phyloP scores from a whole-genome alignment of 768 basidiomycete genomes.

The Dioszegia aurantiaca region DNA sequence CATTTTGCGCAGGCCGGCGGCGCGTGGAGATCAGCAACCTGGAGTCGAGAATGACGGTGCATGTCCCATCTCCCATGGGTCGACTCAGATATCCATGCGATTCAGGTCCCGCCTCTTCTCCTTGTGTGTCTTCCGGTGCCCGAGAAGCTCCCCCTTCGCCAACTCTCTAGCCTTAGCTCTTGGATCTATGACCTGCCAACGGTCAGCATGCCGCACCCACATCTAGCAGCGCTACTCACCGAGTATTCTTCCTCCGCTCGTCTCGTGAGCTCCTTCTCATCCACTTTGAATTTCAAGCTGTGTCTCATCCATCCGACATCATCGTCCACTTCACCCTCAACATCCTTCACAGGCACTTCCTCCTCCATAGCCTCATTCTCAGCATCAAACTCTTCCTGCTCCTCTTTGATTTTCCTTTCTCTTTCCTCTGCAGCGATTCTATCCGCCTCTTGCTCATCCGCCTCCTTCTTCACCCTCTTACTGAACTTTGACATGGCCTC shows the following conservation, averaged over 20 bases:
- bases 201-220: neutral
- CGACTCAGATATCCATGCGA: too few species aligned
- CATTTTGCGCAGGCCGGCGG: too few species aligned
- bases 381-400: constrained; percentile 11
- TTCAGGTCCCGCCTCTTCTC: neutral
- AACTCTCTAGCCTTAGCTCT: constrained; percentile 45
- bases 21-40: too few species aligned
- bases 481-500: constrained; percentile 44
- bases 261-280: constrained; percentile 45
- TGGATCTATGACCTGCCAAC: constrained; percentile 50
- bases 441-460: constrained; percentile 20
- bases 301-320: constrained; percentile 52
- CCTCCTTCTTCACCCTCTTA: constrained; percentile 30
- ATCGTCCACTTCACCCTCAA: constrained; percentile 51
- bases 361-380: constrained; percentile 12
- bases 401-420: constrained; percentile 2
- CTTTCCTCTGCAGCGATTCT: constrained; percentile 15
- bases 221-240: constrained; percentile 27
- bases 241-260: constrained; percentile 51
- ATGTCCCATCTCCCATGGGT: too few species aligned
- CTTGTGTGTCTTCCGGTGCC: constrained; percentile 3
- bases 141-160: constrained; percentile 21
- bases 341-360: constrained; percentile 20
- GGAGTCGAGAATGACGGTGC: too few species aligned
- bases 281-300: constrained; percentile 43